Evolutionary conservation across 345 rosid species (phyloP).

Genomic region (Syzygium aromaticum): DNA sequence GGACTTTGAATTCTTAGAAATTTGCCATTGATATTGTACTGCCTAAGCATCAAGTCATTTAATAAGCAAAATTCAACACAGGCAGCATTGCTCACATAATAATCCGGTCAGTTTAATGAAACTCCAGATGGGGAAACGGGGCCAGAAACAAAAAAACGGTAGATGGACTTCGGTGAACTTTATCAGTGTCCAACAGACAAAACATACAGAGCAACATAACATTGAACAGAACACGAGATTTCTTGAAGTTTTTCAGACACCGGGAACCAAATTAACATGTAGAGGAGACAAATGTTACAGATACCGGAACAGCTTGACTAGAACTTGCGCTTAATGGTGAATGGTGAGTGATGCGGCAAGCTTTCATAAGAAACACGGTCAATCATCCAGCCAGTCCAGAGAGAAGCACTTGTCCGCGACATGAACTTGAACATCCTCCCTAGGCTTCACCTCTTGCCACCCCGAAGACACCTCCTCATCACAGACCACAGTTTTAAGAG

Average conservation of each 20-base stretch:
- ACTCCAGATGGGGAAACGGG: neutral
- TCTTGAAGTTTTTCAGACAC: neutral
- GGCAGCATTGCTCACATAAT: neutral
- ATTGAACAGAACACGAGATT: neutral
- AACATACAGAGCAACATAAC: neutral
- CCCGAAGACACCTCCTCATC: conserved; percentile 56
- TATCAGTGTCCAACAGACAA: neutral
- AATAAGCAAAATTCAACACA: neutral
- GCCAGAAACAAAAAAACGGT: neutral
- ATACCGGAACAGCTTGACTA: neutral
- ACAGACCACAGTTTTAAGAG: conserved; percentile 53
- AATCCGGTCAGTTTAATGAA: neutral
- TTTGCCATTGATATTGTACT: neutral
- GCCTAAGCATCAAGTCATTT: neutral
- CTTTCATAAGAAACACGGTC: neutral
- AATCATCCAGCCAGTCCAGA: conserved; percentile 71
- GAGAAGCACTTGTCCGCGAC: conserved; percentile 53
- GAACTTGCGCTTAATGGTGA: neutral
- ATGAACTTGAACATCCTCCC: conserved; percentile 41
- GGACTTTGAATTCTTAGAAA: neutral
- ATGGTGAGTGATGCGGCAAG: neutral
- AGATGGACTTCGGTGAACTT: neutral
- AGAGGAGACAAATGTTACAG: neutral
- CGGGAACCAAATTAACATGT: neutral
- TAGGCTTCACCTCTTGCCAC: conserved; percentile 47